Evolutionary conservation across 768 basidiomycete genomes (phyloP), one percentile per base, ranked within the genome.

Genomic region (Infundibulicybe gibba): DNA sequence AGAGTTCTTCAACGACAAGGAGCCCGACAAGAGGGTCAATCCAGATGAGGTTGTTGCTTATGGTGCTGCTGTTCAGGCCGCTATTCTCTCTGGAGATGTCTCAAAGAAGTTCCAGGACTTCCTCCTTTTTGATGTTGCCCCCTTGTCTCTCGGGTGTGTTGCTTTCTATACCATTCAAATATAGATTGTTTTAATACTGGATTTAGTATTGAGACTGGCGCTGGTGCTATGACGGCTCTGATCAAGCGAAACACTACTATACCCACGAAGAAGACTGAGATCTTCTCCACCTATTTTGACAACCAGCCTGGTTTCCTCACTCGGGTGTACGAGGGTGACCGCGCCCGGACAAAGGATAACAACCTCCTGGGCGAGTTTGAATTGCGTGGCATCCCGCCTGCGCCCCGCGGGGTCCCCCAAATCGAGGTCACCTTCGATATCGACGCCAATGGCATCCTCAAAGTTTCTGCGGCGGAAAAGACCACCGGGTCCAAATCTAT

Each of bases 221-320:
- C 93, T 67, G 94, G 94, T 81, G 93, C 95, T 64, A 93, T 97
- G 89, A 95, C 94, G 19, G 80, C 91, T 43, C 87, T 97, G 67
- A 95, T 95, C 79, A 92, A 92, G 75, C 85, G 92, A 47, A 95
- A 97, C 79, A 97, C 94, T 53, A 94, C 91, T 44, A 89, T 97
- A 56, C 94, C 94, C 21, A 94, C 93, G 60, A 94, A 94, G 76
- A 95, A 94, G 76, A 91, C 93, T 13, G 91, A 95, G 74, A 89
- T 85, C 61, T 94, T 95, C 74, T 25, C 25, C 25, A 25, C 25
- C 25, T 25, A 25, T 8, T 25, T 25, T 25, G 25, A 25, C 8
- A 25, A 25, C 25, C 25, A 25, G 25, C 25, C 25, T 25, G 25
- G 25, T 25, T 25, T 25, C 25, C 25, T 25, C 25, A 25, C 25